Evolutionary conservation across 2,329 filamentous ascomycete genomes (phyloP).

Genomic region (Setomelanomma holmii): DNA sequence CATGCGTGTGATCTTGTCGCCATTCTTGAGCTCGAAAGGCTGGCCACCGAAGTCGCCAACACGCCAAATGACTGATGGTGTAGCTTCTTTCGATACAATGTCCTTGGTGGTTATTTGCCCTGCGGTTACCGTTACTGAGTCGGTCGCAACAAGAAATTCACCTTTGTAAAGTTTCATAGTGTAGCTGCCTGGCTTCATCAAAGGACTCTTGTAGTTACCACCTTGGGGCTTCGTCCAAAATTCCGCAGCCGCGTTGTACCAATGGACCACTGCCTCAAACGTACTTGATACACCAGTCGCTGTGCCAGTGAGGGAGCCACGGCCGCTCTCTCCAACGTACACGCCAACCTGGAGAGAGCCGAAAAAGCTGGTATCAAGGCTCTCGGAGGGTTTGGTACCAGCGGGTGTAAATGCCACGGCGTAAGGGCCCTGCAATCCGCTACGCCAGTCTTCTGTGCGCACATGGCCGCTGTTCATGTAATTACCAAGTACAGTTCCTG

Average conservation of each 20-base stretch:
- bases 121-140: slow-evolving; percentile 24
- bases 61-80: slow-evolving; percentile 22
- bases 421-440: slow-evolving; percentile 30
- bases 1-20: slow-evolving; percentile 33
- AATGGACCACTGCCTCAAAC: slow-evolving; percentile 58
- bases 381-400: slow-evolving; percentile 19
- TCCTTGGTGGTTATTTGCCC: slow-evolving; percentile 23
- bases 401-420: slow-evolving; percentile 27
- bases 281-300: slow-evolving; percentile 21
- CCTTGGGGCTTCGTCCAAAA: slow-evolving; percentile 59
- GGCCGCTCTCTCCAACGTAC: slow-evolving; percentile 23
- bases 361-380: slow-evolving; percentile 31
- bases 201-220: slow-evolving; percentile 23
- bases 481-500: slow-evolving; percentile 34
- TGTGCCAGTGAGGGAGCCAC: slow-evolving; percentile 24
- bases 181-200: slow-evolving; percentile 30
- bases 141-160: slow-evolving; percentile 26
- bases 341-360: slow-evolving; percentile 23
- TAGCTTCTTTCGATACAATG: slow-evolving; percentile 26
- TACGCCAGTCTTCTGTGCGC: slow-evolving; percentile 30
- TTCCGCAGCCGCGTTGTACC: slow-evolving; percentile 66
- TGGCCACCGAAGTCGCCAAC: slow-evolving; percentile 32
- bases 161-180: slow-evolving; percentile 29
- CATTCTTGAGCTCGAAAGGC: slow-evolving; percentile 32
- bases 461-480: slow-evolving; percentile 36